Evolutionary conservation across 169 alveolate genomes (phyloP).

Genomic region (Plasmodium vivax): DNA sequence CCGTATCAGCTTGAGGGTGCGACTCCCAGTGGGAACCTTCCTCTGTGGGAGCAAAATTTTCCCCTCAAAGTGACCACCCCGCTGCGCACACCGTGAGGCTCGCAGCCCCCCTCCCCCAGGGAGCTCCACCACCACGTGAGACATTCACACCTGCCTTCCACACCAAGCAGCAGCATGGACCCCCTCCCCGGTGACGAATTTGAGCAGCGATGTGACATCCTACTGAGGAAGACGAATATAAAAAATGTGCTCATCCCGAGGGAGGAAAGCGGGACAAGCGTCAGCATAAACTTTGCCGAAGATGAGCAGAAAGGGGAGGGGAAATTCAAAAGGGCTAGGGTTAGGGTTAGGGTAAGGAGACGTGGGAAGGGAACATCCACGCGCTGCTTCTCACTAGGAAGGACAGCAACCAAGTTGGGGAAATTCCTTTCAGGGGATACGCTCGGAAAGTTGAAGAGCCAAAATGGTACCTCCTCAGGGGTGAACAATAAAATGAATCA

Average conservation of each 20-base stretch:
- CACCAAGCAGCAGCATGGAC: not conserved
- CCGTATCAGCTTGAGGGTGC: not conserved
- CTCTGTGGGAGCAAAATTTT: not conserved
- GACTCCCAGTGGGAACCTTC: not conserved
- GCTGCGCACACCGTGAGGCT: not conserved
- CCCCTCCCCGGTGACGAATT: not conserved
- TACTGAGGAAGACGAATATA: conserved; percentile 21
- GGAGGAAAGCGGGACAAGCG: not conserved
- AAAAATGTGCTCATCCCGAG: conserved; percentile 7
- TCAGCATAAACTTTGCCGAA: not conserved
- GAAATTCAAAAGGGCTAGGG: not conserved
- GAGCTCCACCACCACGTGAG: not conserved
- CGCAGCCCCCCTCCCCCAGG: not conserved
- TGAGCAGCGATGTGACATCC: conserved; percentile 3
- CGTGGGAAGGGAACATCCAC: not conserved
- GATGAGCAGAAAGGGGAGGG: not conserved
- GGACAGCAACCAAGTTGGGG: not conserved
- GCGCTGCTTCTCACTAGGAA: not conserved
- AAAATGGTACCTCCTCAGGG: not conserved
- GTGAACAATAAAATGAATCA: not conserved
- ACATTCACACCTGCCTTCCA: not conserved
- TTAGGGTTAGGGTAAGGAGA: not conserved
- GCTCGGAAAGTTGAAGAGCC: not conserved
- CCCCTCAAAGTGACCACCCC: not conserved
- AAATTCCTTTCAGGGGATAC: not conserved